Evolutionary conservation across 805 yeast genomes (phyloP).

Genomic region (Hanseniaspora valbyensis): DNA sequence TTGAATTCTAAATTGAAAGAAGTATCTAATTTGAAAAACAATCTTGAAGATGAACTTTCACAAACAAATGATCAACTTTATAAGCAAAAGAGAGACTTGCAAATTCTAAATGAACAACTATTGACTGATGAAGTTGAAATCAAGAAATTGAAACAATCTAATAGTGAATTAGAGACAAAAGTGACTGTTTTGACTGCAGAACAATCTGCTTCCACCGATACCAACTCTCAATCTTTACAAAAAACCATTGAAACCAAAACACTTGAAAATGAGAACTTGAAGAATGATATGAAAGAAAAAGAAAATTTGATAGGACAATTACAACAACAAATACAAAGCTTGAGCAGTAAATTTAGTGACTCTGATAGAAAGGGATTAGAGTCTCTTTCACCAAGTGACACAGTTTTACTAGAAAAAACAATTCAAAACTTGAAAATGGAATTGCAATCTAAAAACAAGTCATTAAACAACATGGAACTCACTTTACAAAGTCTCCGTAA

Average conservation of each 20-base stretch:
- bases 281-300: background rate
- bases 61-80: constrained; percentile 64
- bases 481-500: constrained; percentile 44
- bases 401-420: constrained; percentile 11
- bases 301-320: background rate
- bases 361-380: no score
- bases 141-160: background rate
- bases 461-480: constrained; percentile 45
- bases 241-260: background rate
- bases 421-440: constrained; percentile 42
- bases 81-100: constrained; percentile 69
- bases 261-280: background rate
- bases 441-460: constrained; percentile 39
- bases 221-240: background rate
- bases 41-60: constrained; percentile 68
- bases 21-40: constrained; percentile 45
- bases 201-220: background rate
- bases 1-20: constrained; percentile 57
- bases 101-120: constrained; percentile 52
- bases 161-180: background rate
- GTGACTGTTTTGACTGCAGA: background rate
- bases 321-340: constrained; percentile 27
- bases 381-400: background rate
- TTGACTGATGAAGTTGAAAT: constrained; percentile 40
- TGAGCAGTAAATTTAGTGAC: background rate